Conservation (phyloP, 495 filamentous ascomycete species). For the Penicillium cinerascens region DNA sequence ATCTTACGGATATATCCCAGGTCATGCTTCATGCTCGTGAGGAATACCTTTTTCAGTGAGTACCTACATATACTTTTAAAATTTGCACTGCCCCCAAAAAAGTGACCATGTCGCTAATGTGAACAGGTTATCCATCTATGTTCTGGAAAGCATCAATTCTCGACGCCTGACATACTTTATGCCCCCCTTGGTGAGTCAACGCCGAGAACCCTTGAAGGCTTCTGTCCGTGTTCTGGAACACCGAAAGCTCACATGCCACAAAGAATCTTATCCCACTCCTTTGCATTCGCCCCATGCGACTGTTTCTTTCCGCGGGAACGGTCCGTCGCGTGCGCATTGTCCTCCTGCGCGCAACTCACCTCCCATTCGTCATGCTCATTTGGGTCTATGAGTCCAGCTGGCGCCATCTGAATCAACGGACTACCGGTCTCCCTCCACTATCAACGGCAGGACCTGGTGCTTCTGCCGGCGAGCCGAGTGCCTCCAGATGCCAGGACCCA, state of each 20-base stretch:
- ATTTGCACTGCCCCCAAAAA: not conserved
- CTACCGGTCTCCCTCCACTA: slow-evolving; percentile 24
- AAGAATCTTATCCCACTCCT: slow-evolving; percentile 82
- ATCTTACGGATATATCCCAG: slow-evolving; percentile 39
- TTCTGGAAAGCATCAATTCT: slow-evolving; percentile 71
- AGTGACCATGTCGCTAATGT: slow-evolving; percentile 1
- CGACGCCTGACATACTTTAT: slow-evolving; percentile 80
- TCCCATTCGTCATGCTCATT: slow-evolving; percentile 61
- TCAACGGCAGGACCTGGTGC: slow-evolving; percentile 20
- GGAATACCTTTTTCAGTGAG: slow-evolving; percentile 82
- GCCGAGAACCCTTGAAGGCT: slow-evolving; percentile 1
- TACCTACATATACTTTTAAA: too few relatives aligned
- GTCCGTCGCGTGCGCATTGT: slow-evolving; percentile 73
- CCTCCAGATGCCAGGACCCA: slow-evolving; percentile 31
- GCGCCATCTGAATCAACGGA: slow-evolving; percentile 25
- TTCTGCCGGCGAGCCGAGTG: slow-evolving; percentile 24
- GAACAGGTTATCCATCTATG: slow-evolving; percentile 58
- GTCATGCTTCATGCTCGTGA: slow-evolving; percentile 60
- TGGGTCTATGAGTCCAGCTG: slow-evolving; percentile 54
- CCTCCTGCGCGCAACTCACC: slow-evolving; percentile 71
- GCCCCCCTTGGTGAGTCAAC: slow-evolving; percentile 52
- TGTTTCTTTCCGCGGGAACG: slow-evolving; percentile 68
- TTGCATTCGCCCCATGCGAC: slow-evolving; percentile 76
- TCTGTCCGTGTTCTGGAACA: slow-evolving; percentile 15
- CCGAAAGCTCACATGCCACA: slow-evolving; percentile 26